Percentiles rank a stretch among this genome's conserved stretches.
These are phyloP conservation scores for Coemansia sp. DNA, from an alignment of 192 early-diverging fungal genomes.

Conservation along the genomic window DNA sequence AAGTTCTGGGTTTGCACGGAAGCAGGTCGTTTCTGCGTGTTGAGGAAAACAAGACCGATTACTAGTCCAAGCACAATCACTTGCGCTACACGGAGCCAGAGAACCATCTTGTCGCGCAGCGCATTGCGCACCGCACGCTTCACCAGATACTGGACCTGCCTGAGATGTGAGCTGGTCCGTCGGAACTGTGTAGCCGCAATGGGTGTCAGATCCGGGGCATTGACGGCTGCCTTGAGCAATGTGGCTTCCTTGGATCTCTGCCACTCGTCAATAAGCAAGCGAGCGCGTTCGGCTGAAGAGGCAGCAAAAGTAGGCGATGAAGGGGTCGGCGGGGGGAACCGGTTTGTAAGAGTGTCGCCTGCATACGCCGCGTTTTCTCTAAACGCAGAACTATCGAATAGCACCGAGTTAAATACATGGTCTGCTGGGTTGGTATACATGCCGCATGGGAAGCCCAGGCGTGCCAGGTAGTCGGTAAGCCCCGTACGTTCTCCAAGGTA, in stretches of 20 bases:
- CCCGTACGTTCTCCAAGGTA: conserved; percentile 59
- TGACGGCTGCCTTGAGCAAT: conserved; percentile 16
- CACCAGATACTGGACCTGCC: conserved; percentile 53
- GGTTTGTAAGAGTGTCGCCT: too few relatives aligned
- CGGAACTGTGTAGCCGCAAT: conserved; percentile 26
- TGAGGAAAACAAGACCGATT: conserved; percentile 58
- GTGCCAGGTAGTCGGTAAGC: conserved; percentile 53
- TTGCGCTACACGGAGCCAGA: conserved; percentile 53
- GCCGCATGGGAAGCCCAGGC: conserved; percentile 30
- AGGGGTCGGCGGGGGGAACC: too few relatives aligned
- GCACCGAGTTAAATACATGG: conserved; percentile 54
- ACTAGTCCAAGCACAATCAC: conserved; percentile 53
- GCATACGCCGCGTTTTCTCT: not conserved
- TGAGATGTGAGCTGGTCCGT: conserved; percentile 18
- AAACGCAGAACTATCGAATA: conserved; percentile 43
- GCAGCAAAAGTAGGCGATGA: not conserved
- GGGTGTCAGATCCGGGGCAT: conserved; percentile 26
- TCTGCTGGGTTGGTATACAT: conserved; percentile 45
- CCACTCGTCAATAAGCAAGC: conserved; percentile 45
- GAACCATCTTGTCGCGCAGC: conserved; percentile 55
- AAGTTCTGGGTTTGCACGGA: conserved; percentile 54
- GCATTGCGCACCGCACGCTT: conserved; percentile 47
- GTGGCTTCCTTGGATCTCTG: conserved; percentile 23
- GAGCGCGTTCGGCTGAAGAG: conserved; percentile 12
- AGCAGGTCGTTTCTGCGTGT: conserved; percentile 35